Percentiles rank a stretch among this genome's conserved stretches.
Evolutionary conservation across 2,329 filamentous ascomycete species (phyloP).

Genomic region (Diplodia sapinea): DNA sequence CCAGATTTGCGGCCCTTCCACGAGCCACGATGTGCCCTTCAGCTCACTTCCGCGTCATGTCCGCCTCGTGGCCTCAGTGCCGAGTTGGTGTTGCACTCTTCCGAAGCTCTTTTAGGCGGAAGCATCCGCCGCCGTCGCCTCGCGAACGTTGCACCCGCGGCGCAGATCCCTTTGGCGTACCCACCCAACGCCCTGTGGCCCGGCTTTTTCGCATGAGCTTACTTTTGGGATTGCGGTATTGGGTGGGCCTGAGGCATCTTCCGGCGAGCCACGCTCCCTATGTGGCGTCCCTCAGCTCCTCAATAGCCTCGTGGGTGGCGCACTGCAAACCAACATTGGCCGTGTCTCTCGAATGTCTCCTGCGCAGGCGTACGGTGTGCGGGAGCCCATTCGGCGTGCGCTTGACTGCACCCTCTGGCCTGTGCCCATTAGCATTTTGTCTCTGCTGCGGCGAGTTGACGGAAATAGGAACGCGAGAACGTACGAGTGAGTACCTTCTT

Average conservation of each 20-base stretch:
- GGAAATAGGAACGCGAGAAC: not conserved
- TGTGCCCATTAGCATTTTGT: not conserved
- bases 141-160: not conserved
- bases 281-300: not conserved
- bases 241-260: not conserved
- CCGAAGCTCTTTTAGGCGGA: not conserved
- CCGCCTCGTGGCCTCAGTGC: not conserved
- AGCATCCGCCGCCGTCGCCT: not conserved
- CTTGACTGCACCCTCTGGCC: not conserved
- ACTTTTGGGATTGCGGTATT: not conserved
- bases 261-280: not conserved
- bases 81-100: not conserved
- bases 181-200: not conserved
- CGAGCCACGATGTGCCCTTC: conserved; percentile 14
- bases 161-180: not conserved
- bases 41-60: not conserved
- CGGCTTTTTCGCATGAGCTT: not conserved
- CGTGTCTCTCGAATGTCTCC: not conserved
- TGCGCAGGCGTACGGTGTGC: not conserved
- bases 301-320: not conserved
- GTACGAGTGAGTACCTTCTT: not conserved
- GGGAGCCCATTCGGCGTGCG: too few relatives aligned
- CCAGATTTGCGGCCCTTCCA: conserved; percentile 9
- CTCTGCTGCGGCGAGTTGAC: too few relatives aligned
- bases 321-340: not conserved